Conservation (phyloP, 345 rosid genomes). For the Aurinia saxatilis region DNA sequence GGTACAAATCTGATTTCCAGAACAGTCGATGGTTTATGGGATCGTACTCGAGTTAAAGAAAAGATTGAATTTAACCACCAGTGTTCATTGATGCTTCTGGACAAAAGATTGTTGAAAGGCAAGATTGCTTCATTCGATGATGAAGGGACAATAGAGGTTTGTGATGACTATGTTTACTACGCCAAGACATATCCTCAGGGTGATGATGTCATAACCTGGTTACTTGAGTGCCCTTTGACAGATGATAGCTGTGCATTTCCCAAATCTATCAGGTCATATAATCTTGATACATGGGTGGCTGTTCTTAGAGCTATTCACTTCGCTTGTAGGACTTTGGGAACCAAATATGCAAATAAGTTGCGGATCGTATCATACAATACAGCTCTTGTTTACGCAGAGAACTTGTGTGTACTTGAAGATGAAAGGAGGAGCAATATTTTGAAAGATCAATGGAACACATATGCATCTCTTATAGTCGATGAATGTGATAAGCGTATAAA, state of each 20-base stretch:
- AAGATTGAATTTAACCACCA: conserved; percentile 15
- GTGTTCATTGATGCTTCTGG: conserved; percentile 18
- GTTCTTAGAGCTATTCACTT: conserved; percentile 3
- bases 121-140: conserved; percentile 19
- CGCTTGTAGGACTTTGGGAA: neutral
- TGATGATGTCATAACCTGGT: conserved; percentile 16
- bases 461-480: conserved; percentile 5
- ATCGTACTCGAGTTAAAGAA: conserved; percentile 7
- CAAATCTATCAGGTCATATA: conserved; percentile 7
- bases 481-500: neutral
- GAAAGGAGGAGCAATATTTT: no score
- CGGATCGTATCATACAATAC: neutral
- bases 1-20: conserved; percentile 7
- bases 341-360: neutral
- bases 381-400: neutral
- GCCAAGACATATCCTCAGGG: conserved; percentile 20
- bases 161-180: conserved; percentile 3
- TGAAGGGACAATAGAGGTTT: conserved; percentile 8
- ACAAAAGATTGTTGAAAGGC: conserved; percentile 14
- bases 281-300: conserved; percentile 18
- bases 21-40: conserved; percentile 14
- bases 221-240: neutral
- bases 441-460: neutral
- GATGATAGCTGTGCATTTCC: neutral
- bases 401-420: neutral